Evolutionary conservation across 2,329 filamentous ascomycete species (phyloP), one percentile per base, ranked within the genome.

Genomic region (Colletotrichum chrysophilum): DNA sequence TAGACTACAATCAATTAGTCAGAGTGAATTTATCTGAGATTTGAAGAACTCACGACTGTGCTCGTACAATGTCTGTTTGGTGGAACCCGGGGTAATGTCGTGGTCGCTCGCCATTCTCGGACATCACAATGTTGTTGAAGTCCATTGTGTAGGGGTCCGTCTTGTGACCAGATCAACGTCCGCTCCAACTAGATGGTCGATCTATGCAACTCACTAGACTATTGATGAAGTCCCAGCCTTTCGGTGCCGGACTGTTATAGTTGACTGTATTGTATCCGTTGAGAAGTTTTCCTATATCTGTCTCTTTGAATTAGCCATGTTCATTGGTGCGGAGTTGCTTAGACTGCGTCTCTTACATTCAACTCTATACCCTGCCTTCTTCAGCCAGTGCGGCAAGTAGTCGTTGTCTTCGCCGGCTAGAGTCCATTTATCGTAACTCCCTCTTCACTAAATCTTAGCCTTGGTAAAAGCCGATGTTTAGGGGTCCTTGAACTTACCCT

Each of bases 241-340:
- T 82, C 0, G 80, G 79, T 9, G 72, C 70, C 10, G 75, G 68
- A n/a, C 86, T 77, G 74, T 87, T 77, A 74, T 87, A 88, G 71
- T 86, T 88, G 0, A 81, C 77, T 1, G 86, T 74, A 4, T 81
- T 85, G 77, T 88, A 86, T 2, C 84, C 80, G 67, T 88, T 88
- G 79, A 86, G 85, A 28, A 88, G 80, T 74, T 88, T 88, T 5
- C 86, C 61, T 14, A 64, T n/a, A 5, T 64, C 61, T 64, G 7
- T 43, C 34, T 38, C n/a, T 38, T 7, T 5, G 7, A 7, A 18
- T 64, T 2, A 43, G 61, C 5, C 1, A 16, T 16, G 7, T 43
- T 1, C 14, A 2, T 18, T 6, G 8, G n/a, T 64, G 32, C 2
- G 6, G 34, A 26, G 21, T 36, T 7, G 43, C 43, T 13, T 0